A percentile compares a stretch with the other conserved stretches of the same genome.
Conservation (phyloP, 164 flowering plant species). For the Annona cherimola region DNA sequence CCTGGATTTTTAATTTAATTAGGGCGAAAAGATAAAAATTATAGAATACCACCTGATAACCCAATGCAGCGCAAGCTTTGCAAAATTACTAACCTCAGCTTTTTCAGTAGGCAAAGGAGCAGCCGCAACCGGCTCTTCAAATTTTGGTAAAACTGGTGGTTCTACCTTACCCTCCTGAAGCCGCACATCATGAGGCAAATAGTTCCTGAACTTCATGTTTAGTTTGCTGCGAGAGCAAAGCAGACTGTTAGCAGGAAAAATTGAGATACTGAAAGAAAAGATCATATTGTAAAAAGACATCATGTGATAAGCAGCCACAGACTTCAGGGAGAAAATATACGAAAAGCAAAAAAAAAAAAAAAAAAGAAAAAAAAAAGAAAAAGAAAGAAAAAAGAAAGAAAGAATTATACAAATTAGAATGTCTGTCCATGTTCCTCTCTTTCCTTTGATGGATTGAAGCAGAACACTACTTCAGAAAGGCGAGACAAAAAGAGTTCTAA, state of each 20-base stretch:
- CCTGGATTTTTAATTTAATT: conserved; percentile 37
- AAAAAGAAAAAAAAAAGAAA: no score
- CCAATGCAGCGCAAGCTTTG: not conserved
- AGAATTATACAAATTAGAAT: no score
- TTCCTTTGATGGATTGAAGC: no score
- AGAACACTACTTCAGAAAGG: no score
- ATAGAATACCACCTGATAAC: not conserved
- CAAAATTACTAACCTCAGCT: conserved; percentile 46
- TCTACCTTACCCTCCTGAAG: conserved; percentile 90
- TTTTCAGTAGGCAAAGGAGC: conserved; percentile 46
- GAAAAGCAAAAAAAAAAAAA: not conserved
- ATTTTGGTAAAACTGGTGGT: conserved; percentile 79
- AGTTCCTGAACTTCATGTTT: conserved; percentile 86
- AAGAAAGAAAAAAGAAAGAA: not conserved
- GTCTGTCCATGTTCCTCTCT: no score
- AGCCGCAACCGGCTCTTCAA: conserved; percentile 75
- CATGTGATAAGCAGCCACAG: not conserved
- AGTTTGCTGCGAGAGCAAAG: conserved; percentile 32
- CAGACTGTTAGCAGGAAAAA: not conserved
- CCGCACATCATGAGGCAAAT: conserved; percentile 91
- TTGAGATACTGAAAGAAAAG: no score
- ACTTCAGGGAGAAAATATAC: no score
- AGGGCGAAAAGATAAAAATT: not conserved
- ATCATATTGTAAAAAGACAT: not conserved
- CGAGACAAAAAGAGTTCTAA: no score